Base-by-base conservation (phyloP, 129 eudicot species). In the Escallonia rubra region DNA sequence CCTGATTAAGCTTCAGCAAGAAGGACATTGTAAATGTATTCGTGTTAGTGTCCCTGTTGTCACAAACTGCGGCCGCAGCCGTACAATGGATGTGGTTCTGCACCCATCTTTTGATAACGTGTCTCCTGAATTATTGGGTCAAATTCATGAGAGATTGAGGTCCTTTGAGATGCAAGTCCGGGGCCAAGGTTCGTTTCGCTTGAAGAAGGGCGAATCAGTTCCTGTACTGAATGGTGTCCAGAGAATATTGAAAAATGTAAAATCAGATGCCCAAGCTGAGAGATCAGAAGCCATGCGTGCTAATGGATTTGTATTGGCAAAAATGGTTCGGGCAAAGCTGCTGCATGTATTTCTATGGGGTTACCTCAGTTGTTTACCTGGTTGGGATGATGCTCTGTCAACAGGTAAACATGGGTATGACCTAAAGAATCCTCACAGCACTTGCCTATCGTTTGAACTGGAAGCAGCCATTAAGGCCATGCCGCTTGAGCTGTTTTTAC, bases 401-500 rank as follows among this genome's bases (percentile, higher is more conserved):
- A 44, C 49, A 11, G 81, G 79, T 54, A 74, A 79, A 50, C 61
- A 74, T 70, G 85, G 78, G 45, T 23, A 62, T 84, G 84, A 79
- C 67, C 61, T 62, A 54, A 78, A 74, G 65, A 88, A 86, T 73
- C 96, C 90, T 9, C 87, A 89, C 67, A 93, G 95, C 64, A 72
- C 81, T 5, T 86, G 91, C 64, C 78, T 68, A 70, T 78, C 71
- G 73, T 82, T 93, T 65, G 83, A 78, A 52, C 59, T 84, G 67
- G 85, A 86, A 51, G 64, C 79, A 67, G 90, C 90, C 66, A 79
- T 86, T 13, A 93, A 77, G 84, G 79, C 88, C 74, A 82, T 89
- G 95, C 98, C 98, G 7, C 85, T 93, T 56, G 98, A 89, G 80
- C 67, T 93, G 77, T 93, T 86, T 78, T 74, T 93, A 73, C 95